phyloP scores from a whole-genome alignment of 768 basidiomycete genomes.

The Tricholoma hemisulphureum region DNA sequence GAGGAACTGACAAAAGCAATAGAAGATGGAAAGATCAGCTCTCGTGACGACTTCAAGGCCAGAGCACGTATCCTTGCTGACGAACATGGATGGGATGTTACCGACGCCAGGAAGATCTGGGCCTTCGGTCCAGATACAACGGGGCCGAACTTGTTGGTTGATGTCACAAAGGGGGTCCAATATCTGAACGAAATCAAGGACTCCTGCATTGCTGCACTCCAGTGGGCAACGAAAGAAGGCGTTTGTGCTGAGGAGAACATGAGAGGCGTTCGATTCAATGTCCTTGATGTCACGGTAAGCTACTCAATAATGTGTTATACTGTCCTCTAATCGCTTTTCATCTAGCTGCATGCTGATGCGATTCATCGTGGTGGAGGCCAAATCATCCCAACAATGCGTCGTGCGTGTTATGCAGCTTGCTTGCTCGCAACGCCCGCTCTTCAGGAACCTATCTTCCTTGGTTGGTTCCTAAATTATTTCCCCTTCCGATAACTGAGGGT shows the following conservation, averaged over 20 bases:
- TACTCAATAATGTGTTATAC: not conserved
- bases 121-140: slow-evolving; percentile 99
- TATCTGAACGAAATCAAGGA: slow-evolving; percentile 99
- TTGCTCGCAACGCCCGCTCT: slow-evolving; percentile 86
- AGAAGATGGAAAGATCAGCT: slow-evolving; percentile 76
- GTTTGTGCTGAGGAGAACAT: slow-evolving; percentile 96
- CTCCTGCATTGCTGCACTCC: slow-evolving; percentile 98
- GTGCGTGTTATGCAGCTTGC: slow-evolving; percentile 95
- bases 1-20: slow-evolving; percentile 95
- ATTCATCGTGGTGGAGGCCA: slow-evolving; percentile 99
- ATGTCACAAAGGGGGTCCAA: slow-evolving; percentile 98
- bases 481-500: not conserved
- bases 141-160: slow-evolving; percentile 94
- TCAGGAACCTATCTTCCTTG: slow-evolving; percentile 95
- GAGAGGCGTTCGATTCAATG: slow-evolving; percentile 96
- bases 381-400: slow-evolving; percentile 95
- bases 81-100: slow-evolving; percentile 97
- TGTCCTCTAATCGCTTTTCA: not conserved
- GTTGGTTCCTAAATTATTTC: slow-evolving; percentile 35
- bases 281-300: slow-evolving; percentile 89
- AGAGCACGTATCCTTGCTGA: slow-evolving; percentile 96
- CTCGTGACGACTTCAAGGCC: slow-evolving; percentile 97
- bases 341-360: slow-evolving; percentile 92
- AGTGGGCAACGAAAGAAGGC: slow-evolving; percentile 99
- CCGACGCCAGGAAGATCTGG: slow-evolving; percentile 99